Base-by-base conservation (phyloP, 2,329 filamentous ascomycete species). In the Scedosporium aurantiacum region DNA sequence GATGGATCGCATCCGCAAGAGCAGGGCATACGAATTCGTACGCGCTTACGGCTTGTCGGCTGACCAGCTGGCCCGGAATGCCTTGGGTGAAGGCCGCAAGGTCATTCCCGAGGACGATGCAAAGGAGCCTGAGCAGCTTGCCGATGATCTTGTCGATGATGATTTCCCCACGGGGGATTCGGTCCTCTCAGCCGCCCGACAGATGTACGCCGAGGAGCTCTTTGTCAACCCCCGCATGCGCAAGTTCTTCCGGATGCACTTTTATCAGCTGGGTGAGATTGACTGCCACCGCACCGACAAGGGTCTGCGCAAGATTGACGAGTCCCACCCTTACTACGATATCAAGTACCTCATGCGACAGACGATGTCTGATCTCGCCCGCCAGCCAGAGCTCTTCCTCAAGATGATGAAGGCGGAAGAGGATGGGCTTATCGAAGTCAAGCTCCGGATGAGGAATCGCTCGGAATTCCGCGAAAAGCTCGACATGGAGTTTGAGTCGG, bases 401-500 rank as follows among this genome's bases (percentile, higher is more conserved):
- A 93, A 95, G 75, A 99, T 99, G 94, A 85, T 97, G 73, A 95
- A 91, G 72, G 94, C 94, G 1, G 94, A 99, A 72, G 89, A 94
- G 68, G 94, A 99, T 71, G 92, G 93, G 2, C 78, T 99, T 1
- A 82, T 99, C 14, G 90, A 96, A 63, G 90, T 99, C 61, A 86
- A 84, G 66, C 83, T 97, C 18, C 83, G 82, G 14, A 82, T 97
- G 71, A 85, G 90, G 67, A 85, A 88, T 61, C 86, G 89, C 67
- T 83, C 87, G 5, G 82, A 87, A 40, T 92, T 96, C 77, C 86
- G 86, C 62, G 83, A 85, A 58, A 85, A 88, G 60, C 81, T 99
- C 4, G 88, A 91, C 70, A 81, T 84, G 57, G 88, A 94, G 67
- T 96, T 99, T 64, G 87, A 90, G 64, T 97, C 92, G 0, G 94